A percentile compares a stretch with the other conserved stretches of the same genome.
These are phyloP conservation scores for Boechera retrofracta DNA, from an alignment of 345 rosid genomes.

Conservation along the genomic window DNA sequence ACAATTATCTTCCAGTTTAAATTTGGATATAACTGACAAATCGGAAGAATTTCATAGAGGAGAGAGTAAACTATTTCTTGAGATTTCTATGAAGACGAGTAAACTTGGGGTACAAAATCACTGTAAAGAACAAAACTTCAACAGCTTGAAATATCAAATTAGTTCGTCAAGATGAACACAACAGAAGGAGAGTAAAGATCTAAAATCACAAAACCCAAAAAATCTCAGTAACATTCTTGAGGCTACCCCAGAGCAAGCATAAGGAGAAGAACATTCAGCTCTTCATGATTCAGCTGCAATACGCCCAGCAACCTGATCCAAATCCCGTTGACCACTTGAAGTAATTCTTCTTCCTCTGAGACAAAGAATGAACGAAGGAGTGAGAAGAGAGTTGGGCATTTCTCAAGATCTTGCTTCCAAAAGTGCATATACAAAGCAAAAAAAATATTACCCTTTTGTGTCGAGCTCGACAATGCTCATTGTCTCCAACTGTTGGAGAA, in stretches of 20 bases:
- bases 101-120: constrained; percentile 15
- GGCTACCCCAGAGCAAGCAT: constrained; percentile 3
- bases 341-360: constrained; percentile 79
- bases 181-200: constrained; percentile 6
- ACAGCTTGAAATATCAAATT: background rate
- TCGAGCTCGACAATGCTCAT: constrained; percentile 64
- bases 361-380: background rate
- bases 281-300: constrained; percentile 55
- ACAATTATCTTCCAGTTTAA: background rate
- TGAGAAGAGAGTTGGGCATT: background rate
- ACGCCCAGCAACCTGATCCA: constrained; percentile 85
- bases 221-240: background rate
- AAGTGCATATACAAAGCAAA: background rate
- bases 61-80: background rate
- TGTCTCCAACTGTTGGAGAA: constrained; percentile 70
- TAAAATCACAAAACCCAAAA: constrained; percentile 10
- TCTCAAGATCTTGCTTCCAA: background rate
- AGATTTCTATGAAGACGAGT: background rate
- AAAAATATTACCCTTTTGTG: constrained; percentile 53
- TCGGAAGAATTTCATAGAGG: background rate
- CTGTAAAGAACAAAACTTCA: constrained; percentile 17
- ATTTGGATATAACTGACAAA: background rate
- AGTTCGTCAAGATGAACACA: constrained; percentile 11
- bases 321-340: constrained; percentile 77
- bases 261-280: constrained; percentile 4